A percentile compares a stretch with the other conserved stretches of the same genome.
Conservation (phyloP, 2,329 filamentous ascomycete species). For the Botrytis squamosa region DNA sequence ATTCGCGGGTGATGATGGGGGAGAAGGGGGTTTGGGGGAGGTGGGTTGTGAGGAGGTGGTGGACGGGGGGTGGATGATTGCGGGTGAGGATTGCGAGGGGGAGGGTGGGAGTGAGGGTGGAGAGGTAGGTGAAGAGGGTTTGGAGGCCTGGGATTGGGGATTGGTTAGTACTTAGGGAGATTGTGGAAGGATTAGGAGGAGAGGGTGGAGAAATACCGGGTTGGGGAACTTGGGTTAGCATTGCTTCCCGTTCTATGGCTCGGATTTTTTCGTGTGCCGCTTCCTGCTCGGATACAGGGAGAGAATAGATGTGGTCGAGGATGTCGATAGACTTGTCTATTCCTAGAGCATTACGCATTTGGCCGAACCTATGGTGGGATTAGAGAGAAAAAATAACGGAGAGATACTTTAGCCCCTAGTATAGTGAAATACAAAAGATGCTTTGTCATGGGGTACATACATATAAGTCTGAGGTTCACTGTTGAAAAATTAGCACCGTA, state of each 20-base stretch:
- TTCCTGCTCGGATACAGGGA: conserved; percentile 61
- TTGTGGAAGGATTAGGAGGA: conserved; percentile 69
- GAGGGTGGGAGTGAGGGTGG: conserved; percentile 52
- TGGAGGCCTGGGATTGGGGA: conserved; percentile 70
- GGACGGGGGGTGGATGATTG: conserved; percentile 83
- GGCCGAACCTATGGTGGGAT: conserved; percentile 79
- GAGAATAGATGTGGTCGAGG: conserved; percentile 77
- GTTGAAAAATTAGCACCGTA: not conserved
- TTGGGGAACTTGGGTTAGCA: conserved; percentile 77
- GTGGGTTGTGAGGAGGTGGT: conserved; percentile 73
- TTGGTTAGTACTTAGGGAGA: conserved; percentile 63
- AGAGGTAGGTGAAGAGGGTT: conserved; percentile 78
- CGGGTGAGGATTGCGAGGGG: conserved; percentile 87
- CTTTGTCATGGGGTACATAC: not conserved
- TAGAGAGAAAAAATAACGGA: not conserved
- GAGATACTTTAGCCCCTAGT: not conserved
- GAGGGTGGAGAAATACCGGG: conserved; percentile 66
- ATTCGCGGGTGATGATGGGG: conserved; percentile 83
- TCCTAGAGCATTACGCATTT: conserved; percentile 75
- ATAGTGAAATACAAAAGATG: not conserved
- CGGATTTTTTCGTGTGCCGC: conserved; percentile 72
- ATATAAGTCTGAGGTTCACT: conserved; percentile 23
- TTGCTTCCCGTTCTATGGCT: conserved; percentile 75
- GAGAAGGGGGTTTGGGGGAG: conserved; percentile 65
- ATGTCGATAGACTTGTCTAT: conserved; percentile 79